phyloP scores from a whole-genome alignment of 2,329 filamentous ascomycete genomes.

The Epicoccum nigrum region DNA sequence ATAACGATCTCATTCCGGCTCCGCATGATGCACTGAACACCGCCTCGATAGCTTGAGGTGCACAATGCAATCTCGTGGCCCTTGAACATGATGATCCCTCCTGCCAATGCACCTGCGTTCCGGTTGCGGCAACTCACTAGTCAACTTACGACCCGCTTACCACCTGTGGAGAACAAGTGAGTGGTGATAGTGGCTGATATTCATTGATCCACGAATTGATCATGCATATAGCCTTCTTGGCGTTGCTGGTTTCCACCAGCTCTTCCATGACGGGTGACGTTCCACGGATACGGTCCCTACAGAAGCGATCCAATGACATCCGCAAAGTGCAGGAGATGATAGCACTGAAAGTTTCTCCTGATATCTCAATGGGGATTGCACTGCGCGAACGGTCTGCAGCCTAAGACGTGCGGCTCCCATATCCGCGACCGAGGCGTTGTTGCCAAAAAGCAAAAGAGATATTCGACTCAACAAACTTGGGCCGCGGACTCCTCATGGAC shows the following conservation, averaged over 20 bases:
- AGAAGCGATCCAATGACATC: no score
- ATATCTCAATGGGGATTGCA: background rate
- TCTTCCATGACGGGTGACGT: no score
- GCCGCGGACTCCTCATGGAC: background rate
- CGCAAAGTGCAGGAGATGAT: no score
- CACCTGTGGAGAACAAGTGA: no score
- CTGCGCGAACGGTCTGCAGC: background rate
- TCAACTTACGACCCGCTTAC: no score
- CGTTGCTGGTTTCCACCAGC: no score
- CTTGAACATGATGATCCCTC: background rate
- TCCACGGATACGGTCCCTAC: no score
- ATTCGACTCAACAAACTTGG: slow-evolving; percentile 2
- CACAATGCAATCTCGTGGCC: background rate
- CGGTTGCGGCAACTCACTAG: background rate
- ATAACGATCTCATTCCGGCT: no score
- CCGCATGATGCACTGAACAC: background rate
- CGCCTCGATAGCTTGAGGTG: background rate
- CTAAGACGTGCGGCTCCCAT: background rate
- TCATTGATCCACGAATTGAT: no score
- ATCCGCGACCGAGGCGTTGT: background rate
- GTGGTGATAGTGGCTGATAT: no score
- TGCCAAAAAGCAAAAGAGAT: slow-evolving; percentile 8
- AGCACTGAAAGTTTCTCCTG: background rate
- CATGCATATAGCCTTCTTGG: no score
- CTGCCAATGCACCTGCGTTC: slow-evolving; percentile 2